Base-by-base conservation (phyloP, 2,329 filamentous ascomycete genomes). In the Ilyonectria destructans region DNA sequence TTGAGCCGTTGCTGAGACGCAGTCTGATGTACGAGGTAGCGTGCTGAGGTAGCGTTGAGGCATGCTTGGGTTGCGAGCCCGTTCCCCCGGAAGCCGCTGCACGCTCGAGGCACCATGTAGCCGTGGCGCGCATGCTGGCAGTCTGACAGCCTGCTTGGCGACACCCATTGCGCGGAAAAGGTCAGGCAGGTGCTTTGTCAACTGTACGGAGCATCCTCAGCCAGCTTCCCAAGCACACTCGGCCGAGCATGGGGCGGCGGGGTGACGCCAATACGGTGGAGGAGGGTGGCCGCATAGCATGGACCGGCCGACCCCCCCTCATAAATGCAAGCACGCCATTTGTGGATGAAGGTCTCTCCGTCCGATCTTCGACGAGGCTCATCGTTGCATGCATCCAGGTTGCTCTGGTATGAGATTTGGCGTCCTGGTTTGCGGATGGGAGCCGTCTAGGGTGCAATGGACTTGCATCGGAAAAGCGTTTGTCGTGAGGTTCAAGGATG, bases 271-370 rank as follows among this genome's bases (percentile, higher is more conserved):
- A 29, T 15, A 29, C 17, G 21, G 49, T 49, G 43, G 62, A 58
- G 55, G 62, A 55, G 57, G 49, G 63, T 65, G 57, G 51, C 40
- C 49, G 40, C 26, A 43, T 37, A 40, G 46, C 37, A 54, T 55
- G 62, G 62, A 54, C 58, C 58, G 62, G 55, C 62, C 23, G 48
- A 26, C 43, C 57, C 52, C 35, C 54, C 48, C 35, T 52, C 58
- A 48, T 45, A 29, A 8, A 21, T 49, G 31, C 15, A 26, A 45
- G 23, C 26, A 51, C 31, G 35, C 48, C 19, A 66, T 66, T 66
- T 60, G 63, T 66, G 63, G 63, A 58, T 26, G 51, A 57, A 46
- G 52, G 40, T 66, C n/a, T 57, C 15, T 49, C 35, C 52, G 51
- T 56, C 51, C 51, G 51, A 65, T 65, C 62, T 43, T 56, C 49